Evolutionary conservation across 306 rosid genomes (phyloP).

Genomic region (Begonia fuchsioides): DNA sequence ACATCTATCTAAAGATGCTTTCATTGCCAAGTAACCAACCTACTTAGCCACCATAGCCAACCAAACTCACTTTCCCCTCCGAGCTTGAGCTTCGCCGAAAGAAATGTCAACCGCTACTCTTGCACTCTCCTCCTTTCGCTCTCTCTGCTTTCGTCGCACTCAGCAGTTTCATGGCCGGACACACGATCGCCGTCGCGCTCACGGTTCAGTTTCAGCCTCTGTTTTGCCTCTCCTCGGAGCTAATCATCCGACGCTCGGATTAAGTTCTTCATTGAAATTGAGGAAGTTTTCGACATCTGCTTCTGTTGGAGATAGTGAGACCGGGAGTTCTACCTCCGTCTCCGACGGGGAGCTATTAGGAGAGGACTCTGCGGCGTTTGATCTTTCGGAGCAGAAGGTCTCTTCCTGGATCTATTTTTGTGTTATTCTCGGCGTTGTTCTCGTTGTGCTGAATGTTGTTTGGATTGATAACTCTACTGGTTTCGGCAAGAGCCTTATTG

Average conservation of each 20-base stretch:
- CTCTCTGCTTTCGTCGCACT: too few species aligned
- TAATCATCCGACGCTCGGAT: not conserved
- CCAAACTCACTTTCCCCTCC: too few species aligned
- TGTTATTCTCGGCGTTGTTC: constrained; percentile 47
- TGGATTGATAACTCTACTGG: constrained; percentile 77
- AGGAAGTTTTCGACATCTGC: constrained; percentile 16
- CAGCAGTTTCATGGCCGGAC: too few species aligned
- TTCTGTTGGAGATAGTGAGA: constrained; percentile 23
- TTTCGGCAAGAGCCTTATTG: constrained; percentile 45
- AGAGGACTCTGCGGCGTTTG: constrained; percentile 65
- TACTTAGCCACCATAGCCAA: not conserved
- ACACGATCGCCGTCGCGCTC: too few species aligned
- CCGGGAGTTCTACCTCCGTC: constrained; percentile 6
- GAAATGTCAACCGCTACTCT: too few species aligned
- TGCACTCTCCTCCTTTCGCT: too few species aligned
- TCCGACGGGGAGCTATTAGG: constrained; percentile 22
- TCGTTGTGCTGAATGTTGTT: constrained; percentile 41
- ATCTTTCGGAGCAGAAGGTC: constrained; percentile 48
- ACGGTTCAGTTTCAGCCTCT: too few species aligned
- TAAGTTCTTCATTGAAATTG: not conserved
- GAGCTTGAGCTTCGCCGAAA: too few species aligned
- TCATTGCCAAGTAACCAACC: not conserved
- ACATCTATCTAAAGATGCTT: constrained; percentile 12
- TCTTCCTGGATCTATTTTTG: constrained; percentile 58
- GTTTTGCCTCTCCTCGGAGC: too few species aligned